Conservation (phyloP, 306 rosid species). For the Dryas octopetala region DNA sequence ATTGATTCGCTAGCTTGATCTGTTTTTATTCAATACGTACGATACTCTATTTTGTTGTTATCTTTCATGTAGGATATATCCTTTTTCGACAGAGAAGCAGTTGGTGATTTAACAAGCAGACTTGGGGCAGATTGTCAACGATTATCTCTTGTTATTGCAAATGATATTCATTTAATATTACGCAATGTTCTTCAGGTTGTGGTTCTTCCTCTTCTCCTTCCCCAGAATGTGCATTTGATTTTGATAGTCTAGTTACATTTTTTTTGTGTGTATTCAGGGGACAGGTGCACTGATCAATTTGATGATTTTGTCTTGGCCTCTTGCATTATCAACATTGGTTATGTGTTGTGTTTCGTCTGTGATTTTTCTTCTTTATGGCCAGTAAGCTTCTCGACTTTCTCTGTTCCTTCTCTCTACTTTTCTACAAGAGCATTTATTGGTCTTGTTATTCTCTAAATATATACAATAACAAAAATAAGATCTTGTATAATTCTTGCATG, state of each 20-base stretch:
- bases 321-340: slow-evolving; percentile 67
- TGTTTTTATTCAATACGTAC: background rate
- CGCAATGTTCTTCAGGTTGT: slow-evolving; percentile 66
- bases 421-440: too few relatives aligned
- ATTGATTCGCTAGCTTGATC: background rate
- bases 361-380: slow-evolving; percentile 60
- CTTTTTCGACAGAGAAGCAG: slow-evolving; percentile 68
- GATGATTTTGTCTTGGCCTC: slow-evolving; percentile 77
- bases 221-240: slow-evolving; percentile 8
- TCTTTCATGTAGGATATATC: slow-evolving; percentile 59
- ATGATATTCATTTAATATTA: slow-evolving; percentile 55
- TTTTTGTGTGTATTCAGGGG: slow-evolving; percentile 55
- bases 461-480: too few relatives aligned
- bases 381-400: slow-evolving; percentile 45
- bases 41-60: slow-evolving; percentile 14
- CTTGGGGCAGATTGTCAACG: slow-evolving; percentile 77
- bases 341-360: slow-evolving; percentile 58
- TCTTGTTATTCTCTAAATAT: too few relatives aligned
- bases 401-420: slow-evolving; percentile 17
- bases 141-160: slow-evolving; percentile 61
- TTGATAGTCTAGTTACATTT: slow-evolving; percentile 2
- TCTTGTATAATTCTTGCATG: background rate
- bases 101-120: slow-evolving; percentile 82
- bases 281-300: slow-evolving; percentile 69
- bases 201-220: slow-evolving; percentile 11